A percentile compares a stretch with the other conserved stretches of the same genome.
These are phyloP conservation scores for Helicocarpus griseus DNA, from an alignment of 2,329 filamentous ascomycete species.

Conservation along the genomic window DNA sequence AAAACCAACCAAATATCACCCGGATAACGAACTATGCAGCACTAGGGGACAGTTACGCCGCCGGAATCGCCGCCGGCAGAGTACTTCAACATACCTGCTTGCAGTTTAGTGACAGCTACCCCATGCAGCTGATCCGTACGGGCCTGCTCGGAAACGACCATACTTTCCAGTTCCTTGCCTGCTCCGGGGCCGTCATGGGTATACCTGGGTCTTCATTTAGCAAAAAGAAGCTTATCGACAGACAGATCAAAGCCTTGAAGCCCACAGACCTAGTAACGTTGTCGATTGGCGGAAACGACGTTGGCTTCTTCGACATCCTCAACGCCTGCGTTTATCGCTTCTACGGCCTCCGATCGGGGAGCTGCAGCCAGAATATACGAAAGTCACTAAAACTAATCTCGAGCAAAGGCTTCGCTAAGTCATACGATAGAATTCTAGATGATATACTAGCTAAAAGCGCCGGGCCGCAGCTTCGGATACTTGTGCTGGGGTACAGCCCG, in stretches of 20 bases:
- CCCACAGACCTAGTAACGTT: conserved; percentile 16
- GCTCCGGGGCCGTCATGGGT: conserved; percentile 17
- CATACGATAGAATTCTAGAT: conserved; percentile 14
- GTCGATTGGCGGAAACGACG: conserved; percentile 21
- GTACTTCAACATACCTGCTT: conserved; percentile 14
- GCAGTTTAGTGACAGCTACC: conserved; percentile 18
- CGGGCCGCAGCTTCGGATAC: conserved; percentile 16
- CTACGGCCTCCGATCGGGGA: conserved; percentile 10
- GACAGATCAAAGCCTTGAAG: conserved; percentile 7
- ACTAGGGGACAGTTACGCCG: conserved; percentile 20
- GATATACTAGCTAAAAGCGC: conserved; percentile 16
- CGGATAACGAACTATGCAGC: conserved; percentile 14
- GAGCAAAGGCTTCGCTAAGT: conserved; percentile 11
- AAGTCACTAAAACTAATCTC: conserved; percentile 3
- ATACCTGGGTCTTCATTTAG: conserved; percentile 11
- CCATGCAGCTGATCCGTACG: conserved; percentile 15
- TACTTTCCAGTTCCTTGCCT: conserved; percentile 18
- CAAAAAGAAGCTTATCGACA: conserved; percentile 6
- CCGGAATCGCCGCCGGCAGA: conserved; percentile 18
- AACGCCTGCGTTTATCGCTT: conserved; percentile 21
- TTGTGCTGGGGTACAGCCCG: conserved; percentile 14
- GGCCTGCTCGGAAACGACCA: conserved; percentile 8
- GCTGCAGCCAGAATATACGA: conserved; percentile 5
- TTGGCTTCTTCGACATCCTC: conserved; percentile 19
- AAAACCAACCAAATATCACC: neutral